Evolutionary conservation across 2,329 filamentous ascomycete species (phyloP), one percentile per base, ranked within the genome.

Genomic region (Aspergillus sp.): DNA sequence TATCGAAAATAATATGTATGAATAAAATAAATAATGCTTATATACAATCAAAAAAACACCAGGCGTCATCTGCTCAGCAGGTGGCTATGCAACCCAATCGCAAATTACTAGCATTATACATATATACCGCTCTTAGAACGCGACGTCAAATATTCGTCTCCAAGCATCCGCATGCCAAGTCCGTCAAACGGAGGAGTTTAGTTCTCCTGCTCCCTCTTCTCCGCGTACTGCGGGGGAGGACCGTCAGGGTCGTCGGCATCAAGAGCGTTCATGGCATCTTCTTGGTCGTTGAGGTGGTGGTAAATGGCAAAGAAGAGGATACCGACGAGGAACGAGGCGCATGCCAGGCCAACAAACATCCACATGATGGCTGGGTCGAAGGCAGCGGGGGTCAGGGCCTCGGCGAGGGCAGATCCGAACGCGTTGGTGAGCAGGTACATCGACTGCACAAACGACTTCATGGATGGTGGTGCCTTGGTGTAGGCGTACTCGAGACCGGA

Each of bases 401-500:
- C 83, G 2, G 83, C 85, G 21, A 91, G 73, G 2, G 84, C 84
- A 39, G 79, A 79, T 4, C 82, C 83, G 60, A 87, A 76, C 0
- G 84, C 84, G 56, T 81, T 84, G 63, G 82, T 86, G 61, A 87
- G 79, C 8, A 86, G 73, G 64, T 79, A 83, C 58, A 87, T 75
- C 0, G 84, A 79, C 66, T 83, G 78, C 27, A 87, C 81, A 14
- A 83, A 84, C 0, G 83, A 85, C 70, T 87, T 84, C 87, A 90
- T 89, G 69, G 80, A 84, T 43, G 82, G 82, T 2, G 88, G 88
- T 0, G 88, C 88, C 73, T 90, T 90, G 67, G 87, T 89, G 74
- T 87, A 90, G 17, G 87, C 88, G 64, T 90, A 90, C 70, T 91
- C 88, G 11, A 89, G 81, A 60, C 85, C 84, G 1, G 87, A 89